Evolutionary conservation across 345 rosid genomes (phyloP), one percentile per base, ranked within the genome.

Genomic region (Triadica sebifera): DNA sequence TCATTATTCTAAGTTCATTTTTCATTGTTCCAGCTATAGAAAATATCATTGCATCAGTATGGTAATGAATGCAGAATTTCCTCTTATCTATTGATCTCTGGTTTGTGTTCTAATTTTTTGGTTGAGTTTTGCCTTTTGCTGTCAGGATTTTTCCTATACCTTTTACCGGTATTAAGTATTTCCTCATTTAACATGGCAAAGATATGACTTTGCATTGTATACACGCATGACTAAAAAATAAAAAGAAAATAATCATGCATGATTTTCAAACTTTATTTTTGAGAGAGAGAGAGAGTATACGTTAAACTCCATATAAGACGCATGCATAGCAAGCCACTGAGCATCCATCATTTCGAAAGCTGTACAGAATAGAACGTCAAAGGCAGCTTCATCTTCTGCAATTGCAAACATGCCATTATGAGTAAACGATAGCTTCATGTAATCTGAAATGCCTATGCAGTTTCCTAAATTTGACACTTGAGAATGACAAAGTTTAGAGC

Each of bases 311-410:
- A 95, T 95, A 78, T 95, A 95, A 66, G 99, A 95, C 77, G 99
- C 99, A 49, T 80, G 94, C 97, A 93, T 93, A 0, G 99, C 98
- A 46, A 95, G 97, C 99, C 99, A 95, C 80, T 95, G 99, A 13
- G 98, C 98, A 70, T 95, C 99, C 97, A 95, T 93, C 89, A 95
- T 72, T n/a, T 91, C 96, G 25, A 95, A 95, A 72, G 99, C 94
- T 84, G 87, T 84, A 81, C 99, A 90, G 81, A 87, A 95, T 70
- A 95, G 82, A 66, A 93, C 87, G 76, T 95, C 99, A n/a, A 95
- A 95, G 70, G 98, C 99, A 49, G 82, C 71, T 75, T 91, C 99
- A 79, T 95, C 92, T 79, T 93, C 98, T 95, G 94, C 87, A 75
- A 41, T 70, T 72, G 19, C 22, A 51, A 59, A 79, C 12, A 17